phyloP scores from a whole-genome alignment of 805 yeast species.

The Wickerhamomyces strasburgensis region DNA sequence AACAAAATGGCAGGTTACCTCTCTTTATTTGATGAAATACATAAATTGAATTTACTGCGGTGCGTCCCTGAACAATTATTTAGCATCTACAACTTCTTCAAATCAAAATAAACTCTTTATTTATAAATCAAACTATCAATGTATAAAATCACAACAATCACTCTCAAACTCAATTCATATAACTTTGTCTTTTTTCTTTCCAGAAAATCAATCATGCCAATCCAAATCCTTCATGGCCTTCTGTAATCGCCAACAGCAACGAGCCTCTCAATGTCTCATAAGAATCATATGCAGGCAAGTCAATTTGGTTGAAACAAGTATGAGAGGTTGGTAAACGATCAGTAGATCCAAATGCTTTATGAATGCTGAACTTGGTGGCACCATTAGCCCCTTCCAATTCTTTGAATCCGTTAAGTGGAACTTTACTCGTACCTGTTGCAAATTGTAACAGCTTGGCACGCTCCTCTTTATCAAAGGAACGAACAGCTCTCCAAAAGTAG shows the following conservation, averaged over 20 bases:
- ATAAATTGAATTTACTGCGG: no score
- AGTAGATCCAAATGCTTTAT: conserved; percentile 78
- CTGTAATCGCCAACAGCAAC: conserved; percentile 78
- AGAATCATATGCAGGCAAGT: conserved; percentile 86
- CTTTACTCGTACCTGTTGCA: conserved; percentile 96
- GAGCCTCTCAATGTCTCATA: conserved; percentile 83
- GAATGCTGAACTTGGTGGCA: conserved; percentile 79
- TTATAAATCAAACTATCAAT: no score
- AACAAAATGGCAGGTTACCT: no score
- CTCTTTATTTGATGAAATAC: no score
- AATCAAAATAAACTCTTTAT: no score
- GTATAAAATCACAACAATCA: no score
- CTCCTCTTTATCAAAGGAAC: conserved; percentile 90
- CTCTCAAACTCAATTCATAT: no score
- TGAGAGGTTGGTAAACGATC: conserved; percentile 93
- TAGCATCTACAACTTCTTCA: no score
- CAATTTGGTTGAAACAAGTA: conserved; percentile 94
- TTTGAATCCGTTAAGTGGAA: conserved; percentile 90
- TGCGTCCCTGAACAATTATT: no score
- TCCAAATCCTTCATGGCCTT: conserved; percentile 96
- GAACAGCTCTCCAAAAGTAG: conserved; percentile 98
- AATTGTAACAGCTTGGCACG: conserved; percentile 91
- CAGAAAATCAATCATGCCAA: conserved; percentile 43
- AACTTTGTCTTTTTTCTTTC: neutral
- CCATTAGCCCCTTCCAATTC: conserved; percentile 88